Percentiles rank a stretch among this genome's conserved stretches.
Conservation (phyloP, 2,329 filamentous ascomycete species). For the Epichloe gansuensis region DNA sequence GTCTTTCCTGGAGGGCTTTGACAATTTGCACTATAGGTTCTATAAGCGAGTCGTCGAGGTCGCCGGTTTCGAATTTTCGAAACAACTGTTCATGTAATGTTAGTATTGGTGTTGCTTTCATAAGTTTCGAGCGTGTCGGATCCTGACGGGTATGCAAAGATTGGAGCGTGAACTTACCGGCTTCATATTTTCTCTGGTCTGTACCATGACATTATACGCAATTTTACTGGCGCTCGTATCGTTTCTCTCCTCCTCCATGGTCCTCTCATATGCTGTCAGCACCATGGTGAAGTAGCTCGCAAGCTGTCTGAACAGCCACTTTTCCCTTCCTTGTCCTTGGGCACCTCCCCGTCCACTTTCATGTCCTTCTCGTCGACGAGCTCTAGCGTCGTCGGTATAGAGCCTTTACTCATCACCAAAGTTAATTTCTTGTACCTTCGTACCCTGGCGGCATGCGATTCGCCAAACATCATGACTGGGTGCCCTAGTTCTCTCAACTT, state of each 20-base stretch:
- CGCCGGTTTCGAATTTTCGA: slow-evolving; percentile 71
- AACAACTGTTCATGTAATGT: slow-evolving; percentile 48
- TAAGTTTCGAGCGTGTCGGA: too few relatives aligned
- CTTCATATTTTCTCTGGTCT: slow-evolving; percentile 76
- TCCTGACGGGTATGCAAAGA: too few relatives aligned
- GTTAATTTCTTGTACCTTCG: slow-evolving; percentile 58
- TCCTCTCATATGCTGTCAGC: slow-evolving; percentile 73
- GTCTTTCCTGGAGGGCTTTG: slow-evolving; percentile 72
- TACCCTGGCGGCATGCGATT: slow-evolving; percentile 57
- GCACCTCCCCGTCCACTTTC: slow-evolving; percentile 58
- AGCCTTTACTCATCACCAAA: slow-evolving; percentile 54
- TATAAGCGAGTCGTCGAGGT: slow-evolving; percentile 67
- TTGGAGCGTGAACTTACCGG: slow-evolving; percentile 38
- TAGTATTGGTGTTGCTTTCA: not conserved
- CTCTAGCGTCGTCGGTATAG: slow-evolving; percentile 75
- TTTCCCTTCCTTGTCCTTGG: slow-evolving; percentile 52
- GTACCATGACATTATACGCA: slow-evolving; percentile 74
- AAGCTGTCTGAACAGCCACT: slow-evolving; percentile 74
- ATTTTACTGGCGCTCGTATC: slow-evolving; percentile 68
- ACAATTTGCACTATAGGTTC: slow-evolving; percentile 86
- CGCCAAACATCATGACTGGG: slow-evolving; percentile 68
- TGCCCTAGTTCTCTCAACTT: slow-evolving; percentile 62
- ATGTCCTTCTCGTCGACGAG: slow-evolving; percentile 78
- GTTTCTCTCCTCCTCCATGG: slow-evolving; percentile 52
- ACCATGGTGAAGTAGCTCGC: slow-evolving; percentile 95